phyloP scores from a whole-genome alignment of 1,284 basidiomycete genomes.

The Rhodotorula glutinis region DNA sequence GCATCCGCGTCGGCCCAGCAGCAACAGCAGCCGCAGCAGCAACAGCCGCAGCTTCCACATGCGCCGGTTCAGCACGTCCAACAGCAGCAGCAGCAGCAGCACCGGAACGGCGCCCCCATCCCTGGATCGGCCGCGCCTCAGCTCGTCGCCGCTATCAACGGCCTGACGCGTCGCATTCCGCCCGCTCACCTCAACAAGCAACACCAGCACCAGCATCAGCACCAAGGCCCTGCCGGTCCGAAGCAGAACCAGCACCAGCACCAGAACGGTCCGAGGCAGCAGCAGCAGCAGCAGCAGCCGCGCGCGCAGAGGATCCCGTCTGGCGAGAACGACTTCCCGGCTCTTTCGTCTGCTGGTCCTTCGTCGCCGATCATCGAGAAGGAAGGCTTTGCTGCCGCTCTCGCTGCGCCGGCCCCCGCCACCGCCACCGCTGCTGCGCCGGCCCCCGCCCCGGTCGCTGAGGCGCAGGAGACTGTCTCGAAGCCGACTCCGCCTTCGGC shows the following conservation, averaged over 20 bases:
- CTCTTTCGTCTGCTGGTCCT: constrained; percentile 13
- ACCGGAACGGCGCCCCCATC: constrained; percentile 2
- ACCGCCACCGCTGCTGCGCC: neutral
- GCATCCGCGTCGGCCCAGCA: neutral
- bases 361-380: constrained; percentile 11
- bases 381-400: constrained; percentile 14
- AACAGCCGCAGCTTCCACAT: neutral
- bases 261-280: neutral
- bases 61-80: neutral
- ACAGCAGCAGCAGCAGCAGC: constrained; percentile 9
- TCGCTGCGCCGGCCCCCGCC: neutral
- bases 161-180: constrained; percentile 35
- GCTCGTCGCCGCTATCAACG: constrained; percentile 39
- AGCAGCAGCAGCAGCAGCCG: neutral
- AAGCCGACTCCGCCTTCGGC: neutral
- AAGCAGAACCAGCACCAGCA: constrained; percentile 2
- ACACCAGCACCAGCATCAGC: neutral
- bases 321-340: constrained; percentile 34
- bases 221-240: neutral
- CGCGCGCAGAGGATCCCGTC: constrained; percentile 35
- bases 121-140: constrained; percentile 25
- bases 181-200: constrained; percentile 10
- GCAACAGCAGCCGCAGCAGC: neutral
- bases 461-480: neutral
- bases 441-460: neutral